These are phyloP conservation scores for Lecanicillium sp. DNA, from an alignment of 2,329 filamentous ascomycete species.

Conservation along the genomic window DNA sequence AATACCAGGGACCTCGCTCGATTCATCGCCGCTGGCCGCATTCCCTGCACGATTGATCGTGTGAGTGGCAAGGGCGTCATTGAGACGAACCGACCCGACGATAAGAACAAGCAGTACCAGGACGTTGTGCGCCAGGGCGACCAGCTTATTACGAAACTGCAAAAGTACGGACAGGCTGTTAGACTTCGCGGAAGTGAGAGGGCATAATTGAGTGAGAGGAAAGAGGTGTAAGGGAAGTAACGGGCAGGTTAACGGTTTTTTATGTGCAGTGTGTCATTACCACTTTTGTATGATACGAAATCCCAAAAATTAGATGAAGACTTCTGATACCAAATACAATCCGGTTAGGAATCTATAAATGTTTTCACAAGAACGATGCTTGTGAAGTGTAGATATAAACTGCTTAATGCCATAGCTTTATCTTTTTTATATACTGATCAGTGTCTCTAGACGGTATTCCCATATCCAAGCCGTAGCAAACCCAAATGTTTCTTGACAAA, in stretches of 20 bases:
- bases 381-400: not conserved
- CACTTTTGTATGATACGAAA: conserved; percentile 11
- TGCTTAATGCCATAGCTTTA: not conserved
- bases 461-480: conserved; percentile 6
- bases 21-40: conserved; percentile 91
- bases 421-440: not conserved
- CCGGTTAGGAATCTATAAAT: not conserved
- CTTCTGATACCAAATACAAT: conserved; percentile 7
- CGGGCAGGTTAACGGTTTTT: not conserved
- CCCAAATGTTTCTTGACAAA: not conserved
- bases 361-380: not conserved
- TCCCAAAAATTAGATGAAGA: conserved; percentile 11
- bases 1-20: conserved; percentile 75
- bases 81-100: conserved; percentile 94
- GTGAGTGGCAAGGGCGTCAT: conserved; percentile 95
- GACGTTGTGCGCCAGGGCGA: conserved; percentile 97
- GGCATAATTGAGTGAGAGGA: conserved; percentile 46
- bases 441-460: not conserved
- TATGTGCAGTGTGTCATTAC: conserved; percentile 10
- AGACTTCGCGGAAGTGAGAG: conserved; percentile 90
- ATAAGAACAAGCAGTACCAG: conserved; percentile 99
- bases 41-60: conserved; percentile 95
- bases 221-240: not conserved
- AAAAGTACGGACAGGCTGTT: conserved; percentile 98
- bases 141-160: conserved; percentile 95